These are phyloP conservation scores for Hemileccinum rubropunctum DNA, from an alignment of 768 basidiomycete genomes.

Conservation along the genomic window DNA sequence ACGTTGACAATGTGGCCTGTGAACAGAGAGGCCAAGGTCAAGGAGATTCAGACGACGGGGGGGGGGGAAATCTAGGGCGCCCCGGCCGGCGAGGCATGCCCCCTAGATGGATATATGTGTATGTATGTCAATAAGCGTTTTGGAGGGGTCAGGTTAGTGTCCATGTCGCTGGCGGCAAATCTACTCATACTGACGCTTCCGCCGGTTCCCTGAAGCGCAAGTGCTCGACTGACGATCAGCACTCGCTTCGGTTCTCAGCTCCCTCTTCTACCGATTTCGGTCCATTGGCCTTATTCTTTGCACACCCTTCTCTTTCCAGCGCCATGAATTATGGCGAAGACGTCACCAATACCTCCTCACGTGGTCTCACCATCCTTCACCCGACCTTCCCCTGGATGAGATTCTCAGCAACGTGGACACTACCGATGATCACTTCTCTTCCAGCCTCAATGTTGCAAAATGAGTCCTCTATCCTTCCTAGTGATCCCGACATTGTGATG, in stretches of 20 bases:
- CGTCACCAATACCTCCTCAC: constrained; percentile 46
- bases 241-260: constrained; percentile 64
- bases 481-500: constrained; percentile 28
- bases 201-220: constrained; percentile 28
- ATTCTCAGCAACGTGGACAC: constrained; percentile 45
- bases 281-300: constrained; percentile 69
- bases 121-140: no score
- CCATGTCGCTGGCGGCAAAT: constrained; percentile 31
- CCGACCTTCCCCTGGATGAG: constrained; percentile 87
- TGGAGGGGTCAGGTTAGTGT: constrained; percentile 40
- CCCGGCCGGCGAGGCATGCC: no score
- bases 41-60: no score
- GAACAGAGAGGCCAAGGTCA: no score
- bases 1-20: no score
- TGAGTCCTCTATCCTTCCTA: constrained; percentile 1
- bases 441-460: constrained; percentile 3
- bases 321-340: constrained; percentile 79
- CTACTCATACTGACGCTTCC: constrained; percentile 12
- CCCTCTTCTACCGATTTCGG: constrained; percentile 76
- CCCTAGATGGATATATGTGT: no score
- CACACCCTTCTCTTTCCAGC: constrained; percentile 64
- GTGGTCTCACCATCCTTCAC: constrained; percentile 59
- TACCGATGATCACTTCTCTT: constrained; percentile 14
- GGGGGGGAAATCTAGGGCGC: no score
- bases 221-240: constrained; percentile 21